phyloP scores from a whole-genome alignment of 768 basidiomycete species.

The Tulasnella sp. region DNA sequence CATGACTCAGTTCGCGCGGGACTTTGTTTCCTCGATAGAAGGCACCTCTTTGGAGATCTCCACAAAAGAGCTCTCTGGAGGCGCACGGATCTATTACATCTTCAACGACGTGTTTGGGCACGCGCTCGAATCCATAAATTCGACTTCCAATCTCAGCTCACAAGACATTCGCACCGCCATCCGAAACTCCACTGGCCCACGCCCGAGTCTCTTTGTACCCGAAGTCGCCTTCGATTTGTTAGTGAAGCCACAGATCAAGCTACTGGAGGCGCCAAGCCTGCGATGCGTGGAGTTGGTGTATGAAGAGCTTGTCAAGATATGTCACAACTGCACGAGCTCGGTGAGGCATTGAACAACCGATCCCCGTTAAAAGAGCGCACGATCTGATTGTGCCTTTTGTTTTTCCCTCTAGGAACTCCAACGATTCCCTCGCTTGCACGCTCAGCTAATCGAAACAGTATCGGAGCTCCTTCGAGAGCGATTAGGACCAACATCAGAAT shows the following conservation, averaged over 20 bases:
- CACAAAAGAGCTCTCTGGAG: constrained; percentile 96
- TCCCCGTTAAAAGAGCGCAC: no score
- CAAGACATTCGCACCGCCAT: constrained; percentile 97
- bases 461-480: constrained; percentile 92
- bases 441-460: constrained; percentile 92
- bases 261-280: constrained; percentile 86
- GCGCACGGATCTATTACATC: constrained; percentile 97
- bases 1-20: constrained; percentile 97
- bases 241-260: constrained; percentile 96
- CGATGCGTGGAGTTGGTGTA: constrained; percentile 97
- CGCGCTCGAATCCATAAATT: constrained; percentile 80
- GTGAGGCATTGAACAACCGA: constrained; percentile 39
- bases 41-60: constrained; percentile 93
- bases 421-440: constrained; percentile 87
- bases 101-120: constrained; percentile 97
- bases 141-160: constrained; percentile 80
- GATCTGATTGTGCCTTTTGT: background rate
- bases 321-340: constrained; percentile 90
- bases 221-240: constrained; percentile 94
- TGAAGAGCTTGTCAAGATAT: constrained; percentile 98
- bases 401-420: constrained; percentile 63
- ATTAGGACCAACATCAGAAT: constrained; percentile 92
- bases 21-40: constrained; percentile 94
- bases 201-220: constrained; percentile 93
- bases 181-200: constrained; percentile 92